A percentile compares a stretch with the other conserved stretches of the same genome.
Evolutionary conservation across 75 land plant species (phyloP).

Genomic region (Larix kaempferi): DNA sequence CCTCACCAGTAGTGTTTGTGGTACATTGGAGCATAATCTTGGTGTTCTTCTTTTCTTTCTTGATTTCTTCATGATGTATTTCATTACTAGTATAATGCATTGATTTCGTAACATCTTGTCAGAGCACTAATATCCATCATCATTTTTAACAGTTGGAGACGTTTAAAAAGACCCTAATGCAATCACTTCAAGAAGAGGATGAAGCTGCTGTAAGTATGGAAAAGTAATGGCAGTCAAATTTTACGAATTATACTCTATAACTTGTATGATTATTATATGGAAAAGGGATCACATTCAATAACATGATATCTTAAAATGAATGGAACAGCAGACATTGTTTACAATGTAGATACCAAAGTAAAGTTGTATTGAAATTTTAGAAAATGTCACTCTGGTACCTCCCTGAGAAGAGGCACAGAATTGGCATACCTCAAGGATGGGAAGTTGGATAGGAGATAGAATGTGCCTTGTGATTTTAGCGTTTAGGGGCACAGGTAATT

Average conservation of each 20-base stretch:
- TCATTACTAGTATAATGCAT: background rate
- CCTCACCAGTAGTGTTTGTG: background rate
- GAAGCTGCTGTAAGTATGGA: constrained; percentile 52
- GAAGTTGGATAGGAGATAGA: background rate
- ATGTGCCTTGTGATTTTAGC: background rate
- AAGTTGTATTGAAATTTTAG: background rate
- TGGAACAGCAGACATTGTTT: background rate
- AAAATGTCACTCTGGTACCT: background rate
- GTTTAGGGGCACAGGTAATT: background rate
- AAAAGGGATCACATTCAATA: background rate
- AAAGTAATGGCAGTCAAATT: background rate
- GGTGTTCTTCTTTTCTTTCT: background rate
- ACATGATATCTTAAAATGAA: background rate
- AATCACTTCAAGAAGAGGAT: constrained; percentile 89
- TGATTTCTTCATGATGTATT: background rate
- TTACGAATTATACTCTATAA: no score
- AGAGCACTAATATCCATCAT: background rate
- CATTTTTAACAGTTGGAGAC: constrained; percentile 62
- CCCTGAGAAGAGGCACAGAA: background rate
- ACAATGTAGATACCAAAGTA: background rate
- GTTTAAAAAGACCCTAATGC: constrained; percentile 87
- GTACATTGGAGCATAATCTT: background rate
- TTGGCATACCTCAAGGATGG: background rate
- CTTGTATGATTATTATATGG: background rate
- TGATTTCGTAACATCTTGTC: background rate